Percentiles rank a stretch among this genome's conserved stretches.
Conservation (phyloP, 148 eudicot genomes). For the Fagopyrum tataricum region DNA sequence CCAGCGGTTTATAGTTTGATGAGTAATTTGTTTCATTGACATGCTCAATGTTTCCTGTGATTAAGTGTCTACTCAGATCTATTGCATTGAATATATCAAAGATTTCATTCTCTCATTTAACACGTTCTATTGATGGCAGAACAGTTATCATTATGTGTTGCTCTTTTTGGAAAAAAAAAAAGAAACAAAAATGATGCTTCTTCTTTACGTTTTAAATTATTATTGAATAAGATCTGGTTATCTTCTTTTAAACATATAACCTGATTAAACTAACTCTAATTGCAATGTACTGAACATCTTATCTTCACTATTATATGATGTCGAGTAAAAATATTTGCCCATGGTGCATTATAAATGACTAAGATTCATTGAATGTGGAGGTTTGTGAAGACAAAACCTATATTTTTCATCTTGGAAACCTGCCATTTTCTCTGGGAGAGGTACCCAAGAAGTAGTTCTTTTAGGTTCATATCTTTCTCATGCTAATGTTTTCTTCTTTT, state of each 20-base stretch:
- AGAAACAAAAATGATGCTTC: background rate
- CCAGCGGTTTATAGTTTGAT: background rate
- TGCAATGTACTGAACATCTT: background rate
- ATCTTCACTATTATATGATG: background rate
- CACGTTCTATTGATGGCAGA: background rate
- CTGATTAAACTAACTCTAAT: background rate
- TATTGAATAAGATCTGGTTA: background rate
- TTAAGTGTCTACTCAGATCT: background rate
- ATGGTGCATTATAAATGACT: conserved; percentile 1
- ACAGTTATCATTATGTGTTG: background rate
- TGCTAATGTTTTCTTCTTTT: background rate
- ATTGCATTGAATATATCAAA: background rate
- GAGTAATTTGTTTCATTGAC: background rate
- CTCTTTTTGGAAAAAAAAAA: no score
- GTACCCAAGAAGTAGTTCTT: background rate
- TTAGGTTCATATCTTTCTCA: background rate
- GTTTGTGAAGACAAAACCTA: background rate
- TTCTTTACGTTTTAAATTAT: background rate
- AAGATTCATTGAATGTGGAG: background rate
- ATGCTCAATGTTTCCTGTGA: background rate
- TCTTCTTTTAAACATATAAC: background rate
- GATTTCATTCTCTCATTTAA: background rate
- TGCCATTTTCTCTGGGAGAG: background rate
- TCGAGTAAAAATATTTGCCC: background rate
- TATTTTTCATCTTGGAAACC: background rate